Evolutionary conservation across 257 asterid genomes (phyloP).

Genomic region (Nicotiana benthamiana): DNA sequence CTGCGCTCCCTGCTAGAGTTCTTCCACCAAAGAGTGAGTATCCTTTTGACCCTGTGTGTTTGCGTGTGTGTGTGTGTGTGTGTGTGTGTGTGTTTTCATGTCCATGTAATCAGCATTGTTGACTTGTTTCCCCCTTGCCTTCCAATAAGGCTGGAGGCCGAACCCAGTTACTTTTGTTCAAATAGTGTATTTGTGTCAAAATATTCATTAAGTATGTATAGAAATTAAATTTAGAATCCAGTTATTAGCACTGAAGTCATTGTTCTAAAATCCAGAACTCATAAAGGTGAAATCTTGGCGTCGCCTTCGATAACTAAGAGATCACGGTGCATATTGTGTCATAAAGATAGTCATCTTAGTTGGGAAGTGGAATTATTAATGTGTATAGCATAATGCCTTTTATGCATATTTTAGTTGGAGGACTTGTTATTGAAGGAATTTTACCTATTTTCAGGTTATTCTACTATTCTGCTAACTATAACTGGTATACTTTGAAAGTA

Average conservation of each 20-base stretch:
- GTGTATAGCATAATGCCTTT: background rate
- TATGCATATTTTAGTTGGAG: background rate
- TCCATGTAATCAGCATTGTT: background rate
- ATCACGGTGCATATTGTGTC: background rate
- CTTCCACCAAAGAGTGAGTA: conserved; percentile 92
- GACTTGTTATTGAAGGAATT: background rate
- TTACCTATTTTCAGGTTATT: background rate
- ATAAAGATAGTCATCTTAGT: background rate
- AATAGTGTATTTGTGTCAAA: no score
- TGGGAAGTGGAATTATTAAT: background rate
- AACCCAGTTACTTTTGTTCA: no score
- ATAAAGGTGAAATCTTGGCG: no score
- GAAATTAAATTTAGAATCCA: no score
- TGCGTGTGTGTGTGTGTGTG: background rate
- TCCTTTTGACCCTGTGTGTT: background rate
- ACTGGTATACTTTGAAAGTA: background rate
- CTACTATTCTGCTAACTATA: background rate
- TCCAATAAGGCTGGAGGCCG: no score
- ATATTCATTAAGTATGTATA: no score
- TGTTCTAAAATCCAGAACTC: no score
- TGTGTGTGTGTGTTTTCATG: background rate
- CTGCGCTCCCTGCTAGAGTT: conserved; percentile 46
- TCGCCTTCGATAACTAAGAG: background rate
- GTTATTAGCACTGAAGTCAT: no score
- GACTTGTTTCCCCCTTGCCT: background rate